Evolutionary conservation across 768 basidiomycete genomes (phyloP), one percentile per base, ranked within the genome.

Genomic region (Mycena pura): DNA sequence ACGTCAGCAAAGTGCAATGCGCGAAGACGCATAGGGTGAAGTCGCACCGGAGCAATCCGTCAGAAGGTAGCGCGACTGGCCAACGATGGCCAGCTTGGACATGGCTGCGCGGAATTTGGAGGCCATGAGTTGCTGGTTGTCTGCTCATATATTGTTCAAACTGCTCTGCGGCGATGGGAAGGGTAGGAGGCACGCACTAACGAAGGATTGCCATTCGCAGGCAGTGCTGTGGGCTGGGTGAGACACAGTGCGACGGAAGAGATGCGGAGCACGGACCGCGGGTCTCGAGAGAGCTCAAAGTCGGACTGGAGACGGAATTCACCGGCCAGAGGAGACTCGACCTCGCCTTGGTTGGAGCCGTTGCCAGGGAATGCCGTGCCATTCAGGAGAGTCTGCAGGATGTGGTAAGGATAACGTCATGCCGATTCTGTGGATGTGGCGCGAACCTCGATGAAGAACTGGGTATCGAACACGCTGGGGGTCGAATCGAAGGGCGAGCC

Each of bases 201-300:
- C 69, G 65, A 74, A 73, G 3, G 72, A 69, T 58, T 80, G 79
- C 78, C 79, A 80, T 51, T 69, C 58, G 68, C 79, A 80, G 15
- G 79, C 77, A 21, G 79, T 80, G 31, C 72, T 71, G 34, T 25
- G n/a, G n/a, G n/a, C n/a, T n/a, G n/a, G n/a, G n/a, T 19, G 32
- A 51, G 14, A 5, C 24, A 3, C 17, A 52, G 17, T 21, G 13
- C 44, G 14, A 3, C 9, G 43, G 27, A 19, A 32, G 27, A 25
- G 45, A 28, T n/a, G n/a, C n/a, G n/a, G n/a, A n/a, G n/a, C n/a
- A 32, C 22, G 19, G 15, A 69, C 70, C 65, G 58, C 3, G 62
- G 27, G 51, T 75, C 69, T 17, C 72, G 70, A 21, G 73, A 70
- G 17, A 75, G 27, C 4, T 45, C 57, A 29, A 54, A 55, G 57